phyloP scores from a whole-genome alignment of 352 stramenopile genomes.

The Phytophthora pseudosyringae region DNA sequence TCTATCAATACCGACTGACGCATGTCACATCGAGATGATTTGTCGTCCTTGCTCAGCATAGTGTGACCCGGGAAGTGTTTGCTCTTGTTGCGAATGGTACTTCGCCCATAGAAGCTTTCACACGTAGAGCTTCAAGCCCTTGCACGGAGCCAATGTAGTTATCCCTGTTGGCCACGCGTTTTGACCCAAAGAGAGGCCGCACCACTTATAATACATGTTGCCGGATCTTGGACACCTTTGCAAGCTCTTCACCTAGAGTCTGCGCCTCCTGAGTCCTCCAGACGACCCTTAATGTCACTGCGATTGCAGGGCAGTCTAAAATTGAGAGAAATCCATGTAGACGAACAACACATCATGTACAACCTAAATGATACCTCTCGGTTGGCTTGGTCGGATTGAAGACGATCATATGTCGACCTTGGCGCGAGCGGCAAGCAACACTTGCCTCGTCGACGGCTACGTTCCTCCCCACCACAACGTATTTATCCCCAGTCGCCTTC shows the following conservation, averaged over 20 bases:
- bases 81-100: not conserved
- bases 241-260: slow-evolving; percentile 3
- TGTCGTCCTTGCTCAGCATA: slow-evolving; percentile 3
- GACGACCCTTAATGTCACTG: not conserved
- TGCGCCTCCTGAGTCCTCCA: not conserved
- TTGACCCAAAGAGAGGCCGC: not conserved
- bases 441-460: slow-evolving; percentile 15
- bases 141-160: slow-evolving; percentile 18
- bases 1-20: not conserved
- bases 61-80: not conserved
- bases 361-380: slow-evolving; percentile 24
- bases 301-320: slow-evolving; percentile 2
- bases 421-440: slow-evolving; percentile 4
- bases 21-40: not conserved
- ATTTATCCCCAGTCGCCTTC: not conserved
- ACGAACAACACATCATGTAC: not conserved
- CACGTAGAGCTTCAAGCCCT: not conserved
- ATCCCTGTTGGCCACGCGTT: slow-evolving; percentile 7
- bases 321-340: not conserved
- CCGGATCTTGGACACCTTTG: slow-evolving; percentile 4
- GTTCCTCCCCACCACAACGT: not conserved
- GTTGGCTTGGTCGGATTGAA: slow-evolving; percentile 19
- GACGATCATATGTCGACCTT: slow-evolving; percentile 7
- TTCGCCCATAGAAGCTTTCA: not conserved
- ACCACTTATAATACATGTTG: slow-evolving; percentile 21